Conservation (phyloP, 371 early-diverging fungal genomes). For the Batrachochytrium dendrobatidis region DNA sequence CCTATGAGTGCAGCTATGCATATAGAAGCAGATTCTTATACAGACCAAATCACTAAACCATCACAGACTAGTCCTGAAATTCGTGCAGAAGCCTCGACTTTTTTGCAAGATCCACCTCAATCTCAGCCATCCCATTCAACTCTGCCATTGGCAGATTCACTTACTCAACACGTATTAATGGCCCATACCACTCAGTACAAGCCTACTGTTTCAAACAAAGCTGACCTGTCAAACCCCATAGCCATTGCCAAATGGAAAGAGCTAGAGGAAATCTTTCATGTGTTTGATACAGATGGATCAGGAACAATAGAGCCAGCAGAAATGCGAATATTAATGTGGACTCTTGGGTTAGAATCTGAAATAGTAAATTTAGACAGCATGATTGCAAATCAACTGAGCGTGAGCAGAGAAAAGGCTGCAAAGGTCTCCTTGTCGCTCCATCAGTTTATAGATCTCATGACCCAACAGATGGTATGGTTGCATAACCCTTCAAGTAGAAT, state of each 20-base stretch:
- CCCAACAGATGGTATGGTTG: not conserved
- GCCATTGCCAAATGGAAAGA: not conserved
- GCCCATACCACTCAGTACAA: too few relatives aligned
- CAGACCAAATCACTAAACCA: too few relatives aligned
- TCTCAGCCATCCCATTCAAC: too few relatives aligned
- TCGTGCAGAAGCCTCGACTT: too few relatives aligned
- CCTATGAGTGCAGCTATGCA: too few relatives aligned
- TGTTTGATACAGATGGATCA: not conserved
- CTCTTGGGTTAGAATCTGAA: not conserved
- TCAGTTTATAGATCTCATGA: constrained; percentile 1
- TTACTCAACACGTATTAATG: too few relatives aligned
- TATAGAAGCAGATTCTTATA: too few relatives aligned
- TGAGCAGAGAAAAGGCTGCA: not conserved
- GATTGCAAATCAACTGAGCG: not conserved
- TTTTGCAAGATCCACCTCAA: too few relatives aligned
- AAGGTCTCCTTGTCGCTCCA: not conserved
- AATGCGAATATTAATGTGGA: not conserved
- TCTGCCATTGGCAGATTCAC: too few relatives aligned
- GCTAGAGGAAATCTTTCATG: not conserved
- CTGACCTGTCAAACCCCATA: too few relatives aligned
- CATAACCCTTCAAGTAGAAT: not conserved
- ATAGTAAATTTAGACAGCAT: not conserved
- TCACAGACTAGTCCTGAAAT: too few relatives aligned
- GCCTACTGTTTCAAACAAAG: too few relatives aligned
- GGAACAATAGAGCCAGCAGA: not conserved